Percentiles rank a stretch among this genome's conserved stretches.
Evolutionary conservation across 331 rosid species (phyloP).

Genomic region (Pyrus hybrid): DNA sequence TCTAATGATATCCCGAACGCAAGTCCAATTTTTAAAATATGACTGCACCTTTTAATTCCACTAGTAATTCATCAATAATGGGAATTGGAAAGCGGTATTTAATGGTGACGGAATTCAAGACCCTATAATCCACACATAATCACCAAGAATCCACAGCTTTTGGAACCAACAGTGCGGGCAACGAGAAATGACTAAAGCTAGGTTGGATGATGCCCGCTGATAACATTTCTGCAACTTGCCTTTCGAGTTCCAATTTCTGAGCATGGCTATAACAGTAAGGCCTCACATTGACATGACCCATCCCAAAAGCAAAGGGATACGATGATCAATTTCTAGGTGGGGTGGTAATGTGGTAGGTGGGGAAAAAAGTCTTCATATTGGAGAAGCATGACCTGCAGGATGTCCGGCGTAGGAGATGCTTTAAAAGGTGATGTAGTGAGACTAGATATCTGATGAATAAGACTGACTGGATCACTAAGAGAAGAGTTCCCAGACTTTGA

Average conservation of each 20-base stretch:
- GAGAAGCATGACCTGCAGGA: rapidly evolving
- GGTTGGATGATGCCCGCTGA: rapidly evolving
- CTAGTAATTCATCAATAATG: background rate
- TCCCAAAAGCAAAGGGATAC: background rate
- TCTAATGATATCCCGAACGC: background rate
- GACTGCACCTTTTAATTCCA: background rate
- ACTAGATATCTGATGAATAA: rapidly evolving
- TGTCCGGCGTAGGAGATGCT: rapidly evolving
- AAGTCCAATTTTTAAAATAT: background rate
- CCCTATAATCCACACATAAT: background rate
- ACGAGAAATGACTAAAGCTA: background rate
- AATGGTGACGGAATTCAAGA: background rate
- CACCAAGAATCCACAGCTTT: background rate
- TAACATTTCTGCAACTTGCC: background rate
- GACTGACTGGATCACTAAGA: too few species aligned
- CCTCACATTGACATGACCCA: background rate
- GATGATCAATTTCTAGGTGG: background rate
- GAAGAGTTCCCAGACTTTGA: background rate
- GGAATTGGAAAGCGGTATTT: background rate
- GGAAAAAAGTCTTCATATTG: background rate
- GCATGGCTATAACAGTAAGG: background rate
- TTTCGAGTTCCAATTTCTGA: background rate
- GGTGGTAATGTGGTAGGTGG: background rate
- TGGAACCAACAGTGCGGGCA: background rate
- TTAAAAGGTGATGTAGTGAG: rapidly evolving